Evolutionary conservation across 179 eudicot genomes (phyloP), one percentile per base, ranked within the genome.

Genomic region (Nepenthes alata): DNA sequence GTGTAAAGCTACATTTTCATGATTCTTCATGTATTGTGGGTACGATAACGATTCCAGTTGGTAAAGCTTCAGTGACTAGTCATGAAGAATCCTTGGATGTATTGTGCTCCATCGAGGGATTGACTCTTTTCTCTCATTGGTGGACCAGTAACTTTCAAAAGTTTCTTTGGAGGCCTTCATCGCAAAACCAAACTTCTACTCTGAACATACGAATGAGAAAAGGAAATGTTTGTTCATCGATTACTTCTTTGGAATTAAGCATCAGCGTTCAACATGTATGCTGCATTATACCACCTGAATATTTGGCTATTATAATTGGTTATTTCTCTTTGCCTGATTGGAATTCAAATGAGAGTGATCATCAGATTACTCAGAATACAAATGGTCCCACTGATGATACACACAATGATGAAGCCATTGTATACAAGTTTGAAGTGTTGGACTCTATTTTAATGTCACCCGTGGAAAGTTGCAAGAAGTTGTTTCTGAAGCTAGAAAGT

Each of bases 311-410:
- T 54, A 49, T 94, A 37, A 82, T 90, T 65, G 99, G 96, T 67
- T 94, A 94, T 60, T 94, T 94, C 62, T 73, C 86, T 56, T 72
- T 82, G 70, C 80, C 91, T 61, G 96, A 83, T 70, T 90, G 96
- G 97, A 72, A 60, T 45, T 54, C 74, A 60, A 41, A 63, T 58
- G 68, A 61, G 14, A 66, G 60, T 63, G 69, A 63, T 55, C 64
- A 50, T 57, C 59, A 65, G 53, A 52, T 50, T 57, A 52, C 64
- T 44, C 70, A 67, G 14, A 71, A 61, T 25, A 25, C 25, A 25
- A 14, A 12, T 8, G 71, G 58, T 36, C 34, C 48, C 53, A 36
- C 44, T 66, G 74, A 57, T 53, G 64, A 69, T 10, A 76, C 65
- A 62, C 38, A 55, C 38, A 58, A 59, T 15, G 60, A 59, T 15